These are phyloP conservation scores for Sarocladiaceae sp. DNA, from an alignment of 2,329 filamentous ascomycete genomes.

Conservation along the genomic window DNA sequence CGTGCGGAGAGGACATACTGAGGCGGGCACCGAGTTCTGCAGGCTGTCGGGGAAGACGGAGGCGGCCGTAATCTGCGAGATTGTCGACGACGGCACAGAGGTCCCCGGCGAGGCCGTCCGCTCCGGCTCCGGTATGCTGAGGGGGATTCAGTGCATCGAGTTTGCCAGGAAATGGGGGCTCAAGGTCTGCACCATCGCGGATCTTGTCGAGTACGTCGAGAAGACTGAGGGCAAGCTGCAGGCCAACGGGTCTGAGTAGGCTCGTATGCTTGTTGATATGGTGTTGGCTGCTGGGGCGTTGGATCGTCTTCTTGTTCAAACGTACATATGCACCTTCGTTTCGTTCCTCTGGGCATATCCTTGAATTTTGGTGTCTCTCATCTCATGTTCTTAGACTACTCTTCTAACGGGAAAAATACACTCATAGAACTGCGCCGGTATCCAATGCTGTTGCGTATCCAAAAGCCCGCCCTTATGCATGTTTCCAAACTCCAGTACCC, in stretches of 20 bases:
- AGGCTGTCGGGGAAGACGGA: constrained; percentile 69
- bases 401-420: not conserved
- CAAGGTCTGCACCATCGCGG: constrained; percentile 92
- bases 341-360: not conserved
- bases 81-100: constrained; percentile 79
- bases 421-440: not conserved
- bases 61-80: constrained; percentile 81
- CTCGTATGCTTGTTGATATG: not conserved
- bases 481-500: not conserved
- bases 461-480: no score
- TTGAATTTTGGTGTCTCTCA: not conserved
- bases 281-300: not conserved
- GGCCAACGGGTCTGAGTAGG: constrained; percentile 31
- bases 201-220: constrained; percentile 74
- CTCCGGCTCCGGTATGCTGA: constrained; percentile 76
- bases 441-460: not conserved
- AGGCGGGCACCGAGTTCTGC: constrained; percentile 89
- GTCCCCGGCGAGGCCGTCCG: constrained; percentile 62
- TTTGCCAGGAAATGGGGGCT: constrained; percentile 88
- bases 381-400: not conserved
- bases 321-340: not conserved
- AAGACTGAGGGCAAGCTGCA: constrained; percentile 60
- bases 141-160: constrained; percentile 76
- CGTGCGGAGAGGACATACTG: constrained; percentile 78
- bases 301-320: not conserved